These are phyloP conservation scores for Stylosanthes scabra DNA, from an alignment of 331 rosid species.

Conservation along the genomic window DNA sequence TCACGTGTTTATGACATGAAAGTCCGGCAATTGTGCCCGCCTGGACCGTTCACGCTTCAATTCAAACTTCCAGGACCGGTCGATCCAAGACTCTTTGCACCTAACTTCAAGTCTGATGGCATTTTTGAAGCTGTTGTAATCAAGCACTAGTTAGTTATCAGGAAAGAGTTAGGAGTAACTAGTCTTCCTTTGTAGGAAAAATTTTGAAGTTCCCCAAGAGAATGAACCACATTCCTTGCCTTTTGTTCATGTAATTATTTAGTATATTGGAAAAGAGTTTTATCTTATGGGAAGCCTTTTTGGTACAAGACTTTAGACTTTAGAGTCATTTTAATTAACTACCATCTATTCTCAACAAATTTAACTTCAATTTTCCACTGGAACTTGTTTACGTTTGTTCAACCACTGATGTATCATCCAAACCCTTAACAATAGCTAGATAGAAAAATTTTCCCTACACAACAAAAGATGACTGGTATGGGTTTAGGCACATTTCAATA, in stretches of 20 bases:
- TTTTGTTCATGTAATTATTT: slow-evolving; percentile 17
- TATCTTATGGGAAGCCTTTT: background rate
- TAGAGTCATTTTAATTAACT: background rate
- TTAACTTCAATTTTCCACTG: no score
- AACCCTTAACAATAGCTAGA: background rate
- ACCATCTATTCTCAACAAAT: background rate
- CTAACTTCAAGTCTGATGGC: slow-evolving; percentile 79
- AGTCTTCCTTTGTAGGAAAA: slow-evolving; percentile 23
- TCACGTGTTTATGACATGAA: slow-evolving; percentile 64
- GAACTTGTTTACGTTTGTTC: no score
- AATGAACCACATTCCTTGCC: background rate
- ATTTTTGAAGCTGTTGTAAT: slow-evolving; percentile 68
- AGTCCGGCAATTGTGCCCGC: slow-evolving; percentile 65
- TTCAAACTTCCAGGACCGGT: slow-evolving; percentile 93
- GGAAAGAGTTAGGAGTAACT: slow-evolving; percentile 12
- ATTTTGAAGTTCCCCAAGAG: background rate
- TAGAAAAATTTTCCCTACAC: no score
- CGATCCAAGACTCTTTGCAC: slow-evolving; percentile 82
- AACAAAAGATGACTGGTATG: no score
- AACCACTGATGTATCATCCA: no score
- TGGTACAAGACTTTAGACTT: background rate
- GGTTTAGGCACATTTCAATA: no score
- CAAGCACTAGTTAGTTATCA: slow-evolving; percentile 29
- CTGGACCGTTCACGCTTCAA: slow-evolving; percentile 86
- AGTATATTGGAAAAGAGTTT: no score